Conservation (phyloP, 225 moss, liverwort and hornwort genomes). For the Neckera pumila region DNA sequence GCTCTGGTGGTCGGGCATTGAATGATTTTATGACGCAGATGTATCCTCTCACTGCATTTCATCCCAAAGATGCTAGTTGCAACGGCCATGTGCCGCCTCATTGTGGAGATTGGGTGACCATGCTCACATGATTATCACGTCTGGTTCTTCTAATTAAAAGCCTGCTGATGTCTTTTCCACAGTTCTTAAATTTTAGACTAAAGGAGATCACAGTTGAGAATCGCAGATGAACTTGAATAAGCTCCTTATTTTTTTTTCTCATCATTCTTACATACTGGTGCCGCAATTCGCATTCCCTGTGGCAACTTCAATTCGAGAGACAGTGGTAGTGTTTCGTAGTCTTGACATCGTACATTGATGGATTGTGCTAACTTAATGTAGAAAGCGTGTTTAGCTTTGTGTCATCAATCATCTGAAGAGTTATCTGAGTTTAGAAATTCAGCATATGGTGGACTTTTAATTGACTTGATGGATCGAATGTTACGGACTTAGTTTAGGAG, state of each 20-base stretch:
- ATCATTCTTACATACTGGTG: not conserved
- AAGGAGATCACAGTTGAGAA: not conserved
- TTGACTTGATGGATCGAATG: not conserved
- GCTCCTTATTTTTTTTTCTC: not conserved
- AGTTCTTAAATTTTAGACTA: not conserved
- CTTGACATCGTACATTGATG: not conserved
- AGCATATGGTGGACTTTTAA: not conserved
- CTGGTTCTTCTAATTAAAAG: not conserved
- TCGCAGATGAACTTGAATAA: not conserved
- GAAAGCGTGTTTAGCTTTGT: not conserved
- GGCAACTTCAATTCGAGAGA: not conserved
- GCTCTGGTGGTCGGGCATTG: not conserved
- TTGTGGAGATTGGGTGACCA: constrained; percentile 43
- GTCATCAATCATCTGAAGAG: not conserved
- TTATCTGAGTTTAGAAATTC: not conserved
- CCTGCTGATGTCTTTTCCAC: not conserved
- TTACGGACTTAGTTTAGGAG: not conserved
- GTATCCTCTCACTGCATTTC: constrained; percentile 19
- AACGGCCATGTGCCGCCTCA: constrained; percentile 30
- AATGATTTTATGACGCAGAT: constrained; percentile 17
- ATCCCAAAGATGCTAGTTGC: constrained; percentile 18
- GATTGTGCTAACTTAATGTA: not conserved
- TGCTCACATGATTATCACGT: not conserved
- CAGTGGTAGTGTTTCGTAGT: not conserved
- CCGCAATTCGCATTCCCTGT: not conserved